Evolutionary conservation across 441 rosid species (phyloP), one percentile per base, ranked within the genome.

Genomic region (Rhodomyrtus psidioides): DNA sequence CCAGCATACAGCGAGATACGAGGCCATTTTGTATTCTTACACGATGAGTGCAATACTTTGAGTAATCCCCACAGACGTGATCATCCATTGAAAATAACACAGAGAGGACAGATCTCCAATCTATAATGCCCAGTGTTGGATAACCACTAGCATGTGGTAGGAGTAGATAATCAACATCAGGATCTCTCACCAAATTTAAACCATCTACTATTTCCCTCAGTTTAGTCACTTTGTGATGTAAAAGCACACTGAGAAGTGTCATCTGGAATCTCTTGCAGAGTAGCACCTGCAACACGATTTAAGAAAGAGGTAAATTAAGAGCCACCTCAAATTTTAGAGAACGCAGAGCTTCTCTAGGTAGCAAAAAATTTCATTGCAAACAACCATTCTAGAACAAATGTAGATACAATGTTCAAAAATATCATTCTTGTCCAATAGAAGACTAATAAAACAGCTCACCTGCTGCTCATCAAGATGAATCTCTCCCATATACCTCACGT

Each of bases 201-300:
- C 90, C 89, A 75, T 87, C 79, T 75, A 92, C 85, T 81, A 86
- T 88, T 85, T 91, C 90, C 12, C 51, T n/a, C 89, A 94, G 54
- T 62, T 91, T 93, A 65, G 91, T 85, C 15, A 87, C 55, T 86
- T 23, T 88, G 70, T 70, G 94, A 82, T 92, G 90, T 89, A 91
- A 62, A 84, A 96, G 95, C 91, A 92, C 90, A 88, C 91, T 91
- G 81, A 95, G 87, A 91, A 97, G 86, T 81, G 91, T 91, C 62
- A 89, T 83, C 86, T 93, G 95, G 88, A 97, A 97, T 90, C 82
- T 90, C 93, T 93, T 91, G 91, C 98, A 95, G 87, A 87, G 9
- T 87, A 86, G 85, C 53, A 94, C 95, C 99, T 97, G 92, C 44
- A 53, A 88, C 12, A 88, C 39, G 59, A 85, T 53, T 30, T 24